A percentile compares a stretch with the other conserved stretches of the same genome.
These are phyloP conservation scores for Plantago major DNA, from an alignment of 257 asterid species.

Conservation along the genomic window DNA sequence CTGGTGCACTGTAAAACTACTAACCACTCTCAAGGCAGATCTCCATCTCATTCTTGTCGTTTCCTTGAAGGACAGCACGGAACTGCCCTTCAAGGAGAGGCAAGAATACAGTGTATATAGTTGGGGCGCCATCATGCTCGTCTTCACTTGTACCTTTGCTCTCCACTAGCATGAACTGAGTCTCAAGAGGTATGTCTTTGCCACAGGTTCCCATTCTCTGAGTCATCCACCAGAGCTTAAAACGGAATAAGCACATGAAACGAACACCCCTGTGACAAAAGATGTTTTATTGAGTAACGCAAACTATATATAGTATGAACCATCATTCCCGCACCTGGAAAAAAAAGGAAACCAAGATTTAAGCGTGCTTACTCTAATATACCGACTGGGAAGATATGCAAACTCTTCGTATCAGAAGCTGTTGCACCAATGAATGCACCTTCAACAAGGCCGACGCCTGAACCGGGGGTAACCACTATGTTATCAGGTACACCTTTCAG, in stretches of 20 bases:
- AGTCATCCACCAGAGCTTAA: conserved; percentile 99
- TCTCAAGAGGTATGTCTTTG: conserved; percentile 83
- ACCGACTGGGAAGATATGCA: conserved; percentile 87
- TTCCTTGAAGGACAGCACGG: conserved; percentile 97
- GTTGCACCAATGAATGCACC: conserved; percentile 95
- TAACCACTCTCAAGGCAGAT: conserved; percentile 98
- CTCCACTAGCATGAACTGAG: conserved; percentile 96
- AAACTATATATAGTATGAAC: background rate
- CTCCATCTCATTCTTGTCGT: conserved; percentile 77
- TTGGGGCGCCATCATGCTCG: conserved; percentile 54
- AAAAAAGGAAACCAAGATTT: background rate
- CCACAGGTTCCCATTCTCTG: conserved; percentile 97
- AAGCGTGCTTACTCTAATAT: conserved; percentile 61
- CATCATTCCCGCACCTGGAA: background rate
- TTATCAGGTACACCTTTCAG: conserved; percentile 83
- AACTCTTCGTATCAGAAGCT: conserved; percentile 67
- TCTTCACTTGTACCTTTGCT: too few species aligned
- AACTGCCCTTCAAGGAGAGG: conserved; percentile 97
- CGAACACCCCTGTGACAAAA: conserved; percentile 61
- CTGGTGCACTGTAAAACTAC: conserved; percentile 25
- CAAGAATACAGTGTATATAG: conserved; percentile 78
- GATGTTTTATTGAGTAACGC: background rate
- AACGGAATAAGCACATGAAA: conserved; percentile 91
- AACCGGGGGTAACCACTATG: conserved; percentile 75
- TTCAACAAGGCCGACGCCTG: conserved; percentile 70